Percentiles rank a stretch among this genome's conserved stretches.
Evolutionary conservation across 192 early-diverging fungal genomes (phyloP).

Genomic region (Phycomyces blakesleeanus): DNA sequence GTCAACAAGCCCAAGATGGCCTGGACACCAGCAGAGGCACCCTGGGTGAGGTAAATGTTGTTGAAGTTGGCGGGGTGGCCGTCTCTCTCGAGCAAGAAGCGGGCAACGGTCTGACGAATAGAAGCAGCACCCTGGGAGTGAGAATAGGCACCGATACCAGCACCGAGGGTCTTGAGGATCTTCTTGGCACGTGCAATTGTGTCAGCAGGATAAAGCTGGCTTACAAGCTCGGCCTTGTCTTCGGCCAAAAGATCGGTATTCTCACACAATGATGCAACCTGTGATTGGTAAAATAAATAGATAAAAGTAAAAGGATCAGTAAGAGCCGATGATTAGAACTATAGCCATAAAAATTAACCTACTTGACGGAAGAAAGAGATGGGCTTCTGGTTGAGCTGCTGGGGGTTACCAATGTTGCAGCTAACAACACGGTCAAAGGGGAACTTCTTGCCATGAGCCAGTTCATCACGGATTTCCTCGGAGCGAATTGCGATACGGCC

Average conservation of each 20-base stretch:
- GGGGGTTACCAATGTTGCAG: slow-evolving; percentile 94
- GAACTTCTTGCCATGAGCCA: slow-evolving; percentile 45
- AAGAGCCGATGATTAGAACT: no score
- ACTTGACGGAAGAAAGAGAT: slow-evolving; percentile 97
- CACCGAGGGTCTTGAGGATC: slow-evolving; percentile 65
- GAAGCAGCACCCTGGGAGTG: slow-evolving; percentile 88
- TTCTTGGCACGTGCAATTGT: slow-evolving; percentile 78
- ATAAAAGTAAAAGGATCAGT: no score
- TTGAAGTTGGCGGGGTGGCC: slow-evolving; percentile 78
- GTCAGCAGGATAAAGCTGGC: slow-evolving; percentile 77
- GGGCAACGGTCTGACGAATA: slow-evolving; percentile 79
- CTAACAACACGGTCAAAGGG: slow-evolving; percentile 69
- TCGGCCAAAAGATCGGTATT: slow-evolving; percentile 76
- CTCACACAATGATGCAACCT: slow-evolving; percentile 85
- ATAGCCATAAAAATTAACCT: no score
- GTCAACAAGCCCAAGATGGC: slow-evolving; percentile 81
- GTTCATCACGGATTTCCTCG: slow-evolving; percentile 66
- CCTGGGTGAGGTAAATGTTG: slow-evolving; percentile 88
- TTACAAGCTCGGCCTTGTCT: slow-evolving; percentile 48
- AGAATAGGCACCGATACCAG: slow-evolving; percentile 85
- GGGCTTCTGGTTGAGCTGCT: slow-evolving; percentile 84
- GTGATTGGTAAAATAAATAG: no score
- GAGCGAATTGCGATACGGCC: slow-evolving; percentile 92
- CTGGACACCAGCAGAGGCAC: slow-evolving; percentile 92
- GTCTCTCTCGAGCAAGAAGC: slow-evolving; percentile 88